phyloP scores from a whole-genome alignment of 352 stramenopile genomes.

The Phytophthora fragariae region DNA sequence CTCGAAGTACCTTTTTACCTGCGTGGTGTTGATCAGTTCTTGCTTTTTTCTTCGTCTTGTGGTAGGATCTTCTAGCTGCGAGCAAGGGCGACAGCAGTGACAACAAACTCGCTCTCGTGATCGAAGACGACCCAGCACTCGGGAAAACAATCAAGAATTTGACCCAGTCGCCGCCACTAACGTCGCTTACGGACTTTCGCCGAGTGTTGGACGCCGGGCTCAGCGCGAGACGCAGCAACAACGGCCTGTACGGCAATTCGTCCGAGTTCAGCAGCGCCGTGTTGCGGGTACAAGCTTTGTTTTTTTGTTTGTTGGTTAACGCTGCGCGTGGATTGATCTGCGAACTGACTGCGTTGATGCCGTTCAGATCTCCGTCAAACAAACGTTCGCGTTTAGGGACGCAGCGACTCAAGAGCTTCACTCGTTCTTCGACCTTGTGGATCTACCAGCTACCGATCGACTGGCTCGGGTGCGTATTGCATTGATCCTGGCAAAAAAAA shows the following conservation, averaged over 20 bases:
- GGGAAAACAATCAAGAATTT: conserved; percentile 45
- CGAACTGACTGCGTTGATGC: background rate
- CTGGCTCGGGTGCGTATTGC: conserved; percentile 46
- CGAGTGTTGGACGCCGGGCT: conserved; percentile 42
- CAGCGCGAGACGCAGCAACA: conserved; percentile 34
- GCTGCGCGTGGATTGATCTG: background rate
- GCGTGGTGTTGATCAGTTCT: background rate
- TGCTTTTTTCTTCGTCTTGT: background rate
- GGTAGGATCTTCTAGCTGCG: conserved; percentile 39
- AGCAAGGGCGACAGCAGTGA: background rate
- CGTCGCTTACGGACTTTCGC: conserved; percentile 28
- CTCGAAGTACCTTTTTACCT: background rate
- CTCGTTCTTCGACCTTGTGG: conserved; percentile 55
- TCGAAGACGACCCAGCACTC: conserved; percentile 26
- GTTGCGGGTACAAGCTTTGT: conserved; percentile 40
- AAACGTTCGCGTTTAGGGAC: conserved; percentile 49
- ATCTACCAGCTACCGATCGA: conserved; percentile 57
- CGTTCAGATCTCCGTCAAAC: conserved; percentile 50
- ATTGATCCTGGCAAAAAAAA: no score
- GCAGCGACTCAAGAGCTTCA: conserved; percentile 45
- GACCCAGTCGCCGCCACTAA: conserved; percentile 38
- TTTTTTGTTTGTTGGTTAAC: background rate
- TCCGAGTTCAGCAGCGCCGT: conserved; percentile 59
- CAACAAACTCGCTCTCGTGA: conserved; percentile 10
- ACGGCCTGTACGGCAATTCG: conserved; percentile 51